Evolutionary conservation across 805 yeast genomes (phyloP).

Genomic region (Candida stauntonica): DNA sequence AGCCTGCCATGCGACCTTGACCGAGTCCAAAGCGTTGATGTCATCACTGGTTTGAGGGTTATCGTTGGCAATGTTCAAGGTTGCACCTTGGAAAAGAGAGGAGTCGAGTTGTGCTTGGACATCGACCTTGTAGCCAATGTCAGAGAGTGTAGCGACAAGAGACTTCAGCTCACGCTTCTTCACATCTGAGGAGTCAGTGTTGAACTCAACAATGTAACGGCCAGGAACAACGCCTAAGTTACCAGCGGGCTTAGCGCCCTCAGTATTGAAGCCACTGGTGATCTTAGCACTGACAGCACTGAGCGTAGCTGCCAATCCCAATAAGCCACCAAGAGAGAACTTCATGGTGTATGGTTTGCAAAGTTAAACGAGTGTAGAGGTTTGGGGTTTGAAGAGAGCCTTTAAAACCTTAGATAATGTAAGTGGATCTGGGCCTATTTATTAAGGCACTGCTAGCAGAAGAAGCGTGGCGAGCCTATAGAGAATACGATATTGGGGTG

Average conservation of each 20-base stretch:
- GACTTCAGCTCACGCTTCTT: slow-evolving; percentile 8
- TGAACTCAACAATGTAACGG: slow-evolving; percentile 14
- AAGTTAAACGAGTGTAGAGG: no score
- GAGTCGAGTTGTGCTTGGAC: slow-evolving; percentile 13
- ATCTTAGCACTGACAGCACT: neutral
- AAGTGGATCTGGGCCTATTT: no score
- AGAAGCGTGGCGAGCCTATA: no score
- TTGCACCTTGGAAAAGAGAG: slow-evolving; percentile 14
- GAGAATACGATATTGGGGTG: no score
- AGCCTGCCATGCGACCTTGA: slow-evolving; percentile 16
- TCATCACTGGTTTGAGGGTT: slow-evolving; percentile 8
- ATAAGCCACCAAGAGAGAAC: no score
- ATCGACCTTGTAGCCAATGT: slow-evolving; percentile 8
- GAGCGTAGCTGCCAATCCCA: no score
- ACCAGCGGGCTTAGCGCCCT: neutral
- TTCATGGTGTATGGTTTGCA: no score
- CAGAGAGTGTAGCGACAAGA: slow-evolving; percentile 1
- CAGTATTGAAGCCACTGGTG: neutral
- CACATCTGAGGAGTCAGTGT: slow-evolving; percentile 3
- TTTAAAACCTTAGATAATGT: no score
- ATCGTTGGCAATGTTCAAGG: slow-evolving; percentile 6
- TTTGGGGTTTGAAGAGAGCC: no score
- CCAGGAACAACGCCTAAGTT: slow-evolving; percentile 10
- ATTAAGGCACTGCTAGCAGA: no score
- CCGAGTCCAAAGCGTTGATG: slow-evolving; percentile 7